phyloP scores from a whole-genome alignment of 2,329 filamentous ascomycete species.

The Botrytis cinerea region DNA sequence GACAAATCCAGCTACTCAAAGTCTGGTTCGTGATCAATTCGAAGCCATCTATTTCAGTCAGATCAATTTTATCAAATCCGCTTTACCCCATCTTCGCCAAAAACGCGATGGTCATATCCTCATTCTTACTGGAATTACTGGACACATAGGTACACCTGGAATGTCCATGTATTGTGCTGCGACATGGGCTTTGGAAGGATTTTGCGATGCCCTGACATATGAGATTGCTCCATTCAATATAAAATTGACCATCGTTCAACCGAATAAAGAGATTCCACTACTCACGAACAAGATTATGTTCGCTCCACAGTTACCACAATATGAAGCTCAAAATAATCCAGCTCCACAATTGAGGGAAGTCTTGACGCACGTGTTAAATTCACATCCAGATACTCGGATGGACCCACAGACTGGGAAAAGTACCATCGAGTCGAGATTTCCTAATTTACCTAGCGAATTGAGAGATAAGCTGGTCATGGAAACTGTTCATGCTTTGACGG shows the following conservation, averaged over 20 bases:
- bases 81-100: conserved; percentile 74
- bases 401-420: conserved; percentile 33
- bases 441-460: conserved; percentile 66
- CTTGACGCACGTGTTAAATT: conserved; percentile 75
- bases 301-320: conserved; percentile 73
- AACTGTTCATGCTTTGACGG: conserved; percentile 86
- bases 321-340: conserved; percentile 67
- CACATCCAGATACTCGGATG: conserved; percentile 64
- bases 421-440: conserved; percentile 66
- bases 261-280: conserved; percentile 87
- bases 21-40: conserved; percentile 86
- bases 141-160: conserved; percentile 89
- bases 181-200: conserved; percentile 93
- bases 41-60: conserved; percentile 94
- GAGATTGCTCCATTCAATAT: conserved; percentile 97
- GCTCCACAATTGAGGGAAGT: conserved; percentile 84
- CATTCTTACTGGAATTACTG: conserved; percentile 84
- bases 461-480: conserved; percentile 78
- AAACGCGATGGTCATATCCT: conserved; percentile 89
- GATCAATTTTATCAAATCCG: conserved; percentile 91
- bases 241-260: conserved; percentile 93
- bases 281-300: conserved; percentile 86
- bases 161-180: conserved; percentile 89
- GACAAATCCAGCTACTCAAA: conserved; percentile 69
- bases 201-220: conserved; percentile 92